Percentiles rank a stretch among this genome's conserved stretches.
Evolutionary conservation across 2,329 filamentous ascomycete species (phyloP).

Genomic region (Zymoseptoria brevis): DNA sequence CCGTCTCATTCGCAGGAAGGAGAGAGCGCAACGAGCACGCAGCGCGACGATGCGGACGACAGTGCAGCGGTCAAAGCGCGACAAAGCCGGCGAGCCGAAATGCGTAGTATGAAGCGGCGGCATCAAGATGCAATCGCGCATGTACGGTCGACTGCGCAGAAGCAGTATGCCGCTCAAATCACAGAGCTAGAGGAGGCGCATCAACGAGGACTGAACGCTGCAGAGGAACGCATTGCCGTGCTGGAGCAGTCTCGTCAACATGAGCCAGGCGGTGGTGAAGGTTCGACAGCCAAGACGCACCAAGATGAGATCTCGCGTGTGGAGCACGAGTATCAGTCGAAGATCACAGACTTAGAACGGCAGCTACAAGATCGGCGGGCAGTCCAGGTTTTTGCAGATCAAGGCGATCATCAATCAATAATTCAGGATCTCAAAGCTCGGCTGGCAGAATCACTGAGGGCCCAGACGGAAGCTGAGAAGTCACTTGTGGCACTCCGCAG

Average conservation of each 20-base stretch:
- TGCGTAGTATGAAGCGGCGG: conserved; percentile 17
- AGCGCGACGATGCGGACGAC: conserved; percentile 17
- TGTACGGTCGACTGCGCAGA: conserved; percentile 16
- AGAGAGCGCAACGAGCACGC: conserved; percentile 5
- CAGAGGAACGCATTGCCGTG: conserved; percentile 8
- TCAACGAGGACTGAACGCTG: conserved; percentile 12
- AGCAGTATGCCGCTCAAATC: conserved; percentile 11
- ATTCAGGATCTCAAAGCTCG: conserved; percentile 19
- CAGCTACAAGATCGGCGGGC: conserved; percentile 9
- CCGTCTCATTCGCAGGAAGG: conserved; percentile 11
- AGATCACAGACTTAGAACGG: conserved; percentile 9
- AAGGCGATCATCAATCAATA: conserved; percentile 10
- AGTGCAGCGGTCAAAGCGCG: conserved; percentile 14
- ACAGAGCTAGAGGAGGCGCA: conserved; percentile 18
- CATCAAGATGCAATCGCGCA: conserved; percentile 22
- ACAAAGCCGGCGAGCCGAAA: conserved; percentile 15
- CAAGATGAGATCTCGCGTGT: conserved; percentile 11
- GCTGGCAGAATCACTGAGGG: conserved; percentile 20
- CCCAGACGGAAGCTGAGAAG: conserved; percentile 21
- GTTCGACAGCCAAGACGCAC: conserved; percentile 7
- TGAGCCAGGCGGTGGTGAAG: conserved; percentile 4
- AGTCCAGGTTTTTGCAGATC: conserved; percentile 6
- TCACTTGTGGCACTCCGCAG: conserved; percentile 14
- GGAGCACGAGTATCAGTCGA: conserved; percentile 7
- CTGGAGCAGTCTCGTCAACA: conserved; percentile 4